These are phyloP conservation scores for Aspergillus wentii DNA, from an alignment of 495 filamentous ascomycete species.

Conservation along the genomic window DNA sequence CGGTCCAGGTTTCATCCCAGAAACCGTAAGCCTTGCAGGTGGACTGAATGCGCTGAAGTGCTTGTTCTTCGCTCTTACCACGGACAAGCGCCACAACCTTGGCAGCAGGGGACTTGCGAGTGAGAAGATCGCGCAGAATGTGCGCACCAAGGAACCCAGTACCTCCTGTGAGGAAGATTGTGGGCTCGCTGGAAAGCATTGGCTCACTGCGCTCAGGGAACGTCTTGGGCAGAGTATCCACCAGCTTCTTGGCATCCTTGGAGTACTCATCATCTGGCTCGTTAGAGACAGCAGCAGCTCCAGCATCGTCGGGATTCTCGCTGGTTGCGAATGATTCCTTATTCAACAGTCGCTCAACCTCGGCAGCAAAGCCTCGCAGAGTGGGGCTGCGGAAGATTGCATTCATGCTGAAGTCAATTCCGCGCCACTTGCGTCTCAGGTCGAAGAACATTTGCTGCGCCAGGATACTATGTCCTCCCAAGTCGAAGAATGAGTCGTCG, in stretches of 20 bases:
- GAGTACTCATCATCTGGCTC: slow-evolving; percentile 58
- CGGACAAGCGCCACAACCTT: slow-evolving; percentile 80
- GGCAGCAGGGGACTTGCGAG: slow-evolving; percentile 47
- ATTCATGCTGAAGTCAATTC: slow-evolving; percentile 67
- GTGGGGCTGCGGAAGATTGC: slow-evolving; percentile 74
- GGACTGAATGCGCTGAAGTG: slow-evolving; percentile 42
- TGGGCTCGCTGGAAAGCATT: slow-evolving; percentile 36
- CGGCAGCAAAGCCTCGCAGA: slow-evolving; percentile 63
- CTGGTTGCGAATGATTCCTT: slow-evolving; percentile 28
- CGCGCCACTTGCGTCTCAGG: slow-evolving; percentile 56
- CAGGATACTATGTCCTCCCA: slow-evolving; percentile 82
- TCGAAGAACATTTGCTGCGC: slow-evolving; percentile 81
- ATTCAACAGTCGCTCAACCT: slow-evolving; percentile 63
- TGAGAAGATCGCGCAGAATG: slow-evolving; percentile 64
- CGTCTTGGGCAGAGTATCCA: slow-evolving; percentile 39
- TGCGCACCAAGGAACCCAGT: slow-evolving; percentile 90
- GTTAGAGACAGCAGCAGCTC: slow-evolving; percentile 16
- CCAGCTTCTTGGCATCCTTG: slow-evolving; percentile 58
- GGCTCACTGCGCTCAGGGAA: slow-evolving; percentile 23
- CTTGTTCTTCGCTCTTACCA: slow-evolving; percentile 49
- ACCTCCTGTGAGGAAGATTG: slow-evolving; percentile 81
- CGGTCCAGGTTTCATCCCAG: slow-evolving; percentile 69
- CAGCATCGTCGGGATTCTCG: slow-evolving; percentile 22
- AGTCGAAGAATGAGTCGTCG: slow-evolving; percentile 77
- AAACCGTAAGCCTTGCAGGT: slow-evolving; percentile 62